phyloP scores from a whole-genome alignment of 1,139 yeast species.

The Lizanozyma gosingica region DNA sequence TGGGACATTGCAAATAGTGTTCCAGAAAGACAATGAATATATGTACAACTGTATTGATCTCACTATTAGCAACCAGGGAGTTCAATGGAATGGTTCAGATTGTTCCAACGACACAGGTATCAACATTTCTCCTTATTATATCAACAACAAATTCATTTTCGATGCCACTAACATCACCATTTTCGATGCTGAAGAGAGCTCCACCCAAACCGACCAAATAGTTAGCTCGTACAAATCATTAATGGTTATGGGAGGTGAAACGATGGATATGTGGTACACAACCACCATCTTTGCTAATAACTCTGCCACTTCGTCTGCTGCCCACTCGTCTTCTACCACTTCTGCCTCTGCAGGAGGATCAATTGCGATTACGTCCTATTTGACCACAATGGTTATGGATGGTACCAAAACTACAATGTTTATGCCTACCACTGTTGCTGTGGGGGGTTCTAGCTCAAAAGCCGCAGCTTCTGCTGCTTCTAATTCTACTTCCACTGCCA shows the following conservation, averaged over 20 bases:
- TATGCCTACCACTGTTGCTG: background rate
- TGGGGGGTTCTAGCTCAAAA: background rate
- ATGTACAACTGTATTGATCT: conserved; percentile 18
- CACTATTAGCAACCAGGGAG: conserved; percentile 12
- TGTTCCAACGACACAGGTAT: background rate
- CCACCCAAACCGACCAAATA: background rate
- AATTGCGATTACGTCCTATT: background rate
- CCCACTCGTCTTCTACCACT: background rate
- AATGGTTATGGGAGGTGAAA: background rate
- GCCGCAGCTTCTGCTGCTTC: background rate
- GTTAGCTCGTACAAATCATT: background rate
- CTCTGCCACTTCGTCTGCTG: background rate
- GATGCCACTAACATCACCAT: background rate
- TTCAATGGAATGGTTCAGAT: conserved; percentile 8
- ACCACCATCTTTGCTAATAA: background rate
- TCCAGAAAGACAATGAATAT: conserved; percentile 8
- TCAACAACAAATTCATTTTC: background rate
- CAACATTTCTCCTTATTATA: background rate
- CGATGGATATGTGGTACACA: background rate
- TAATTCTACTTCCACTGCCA: background rate
- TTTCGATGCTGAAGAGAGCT: background rate
- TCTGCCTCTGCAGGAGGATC: background rate
- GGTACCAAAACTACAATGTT: background rate
- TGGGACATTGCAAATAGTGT: conserved; percentile 16
- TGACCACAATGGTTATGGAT: background rate